Percentiles rank a stretch among this genome's conserved stretches.
Evolutionary conservation across 2,329 filamentous ascomycete genomes (phyloP).

Genomic region (Cryoendolithus antarcticus): DNA sequence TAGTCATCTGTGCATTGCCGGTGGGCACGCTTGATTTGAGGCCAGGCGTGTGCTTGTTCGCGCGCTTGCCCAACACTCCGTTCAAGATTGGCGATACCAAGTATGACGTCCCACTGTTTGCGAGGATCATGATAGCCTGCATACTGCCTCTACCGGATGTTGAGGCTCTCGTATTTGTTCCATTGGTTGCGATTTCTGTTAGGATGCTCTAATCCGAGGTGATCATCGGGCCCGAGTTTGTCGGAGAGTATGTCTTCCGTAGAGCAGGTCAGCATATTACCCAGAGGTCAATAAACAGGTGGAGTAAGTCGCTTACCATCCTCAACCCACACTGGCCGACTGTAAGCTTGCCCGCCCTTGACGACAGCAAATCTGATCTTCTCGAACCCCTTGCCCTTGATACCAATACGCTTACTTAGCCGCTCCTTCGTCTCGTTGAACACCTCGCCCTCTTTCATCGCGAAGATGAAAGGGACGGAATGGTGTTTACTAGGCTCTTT

Average conservation of each 20-base stretch:
- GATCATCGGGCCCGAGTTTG: constrained; percentile 29
- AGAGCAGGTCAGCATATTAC: constrained; percentile 8
- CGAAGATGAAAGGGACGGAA: constrained; percentile 82
- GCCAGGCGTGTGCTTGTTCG: too few species aligned
- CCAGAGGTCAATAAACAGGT: neutral
- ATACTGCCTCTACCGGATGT: constrained; percentile 38
- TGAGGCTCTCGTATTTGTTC: constrained; percentile 50
- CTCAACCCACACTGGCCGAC: constrained; percentile 68
- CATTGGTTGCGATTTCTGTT: constrained; percentile 49
- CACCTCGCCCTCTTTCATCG: constrained; percentile 70
- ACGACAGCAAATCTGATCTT: constrained; percentile 94
- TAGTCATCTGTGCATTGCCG: too few species aligned
- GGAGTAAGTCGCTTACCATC: too few species aligned
- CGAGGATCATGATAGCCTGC: too few species aligned
- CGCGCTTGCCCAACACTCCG: too few species aligned
- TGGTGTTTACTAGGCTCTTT: constrained; percentile 74
- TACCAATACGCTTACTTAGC: constrained; percentile 79
- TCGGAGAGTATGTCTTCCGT: constrained; percentile 36
- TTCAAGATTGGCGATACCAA: too few species aligned
- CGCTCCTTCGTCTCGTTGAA: constrained; percentile 91
- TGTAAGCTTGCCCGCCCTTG: constrained; percentile 50
- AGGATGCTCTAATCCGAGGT: constrained; percentile 43
- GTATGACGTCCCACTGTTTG: too few species aligned
- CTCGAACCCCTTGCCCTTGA: constrained; percentile 96
- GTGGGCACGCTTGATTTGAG: too few species aligned